These are phyloP conservation scores for Coprinellus micaceus DNA, from an alignment of 768 basidiomycete species.

Conservation along the genomic window DNA sequence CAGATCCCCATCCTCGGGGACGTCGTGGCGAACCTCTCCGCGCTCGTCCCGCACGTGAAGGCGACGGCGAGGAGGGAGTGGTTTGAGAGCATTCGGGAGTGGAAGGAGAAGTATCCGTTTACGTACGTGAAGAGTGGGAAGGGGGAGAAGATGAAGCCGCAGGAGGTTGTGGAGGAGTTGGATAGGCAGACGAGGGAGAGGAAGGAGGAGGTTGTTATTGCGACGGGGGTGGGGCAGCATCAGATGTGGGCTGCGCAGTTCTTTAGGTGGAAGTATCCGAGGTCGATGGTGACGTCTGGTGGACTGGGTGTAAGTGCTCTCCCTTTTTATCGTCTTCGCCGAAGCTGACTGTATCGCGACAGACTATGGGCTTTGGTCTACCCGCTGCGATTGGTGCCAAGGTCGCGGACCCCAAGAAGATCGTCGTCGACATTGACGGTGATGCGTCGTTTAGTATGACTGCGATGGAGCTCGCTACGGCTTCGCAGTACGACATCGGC, in stretches of 20 bases:
- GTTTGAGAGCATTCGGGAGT: conserved; percentile 77
- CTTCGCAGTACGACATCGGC: conserved; percentile 86
- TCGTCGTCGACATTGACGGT: conserved; percentile 93
- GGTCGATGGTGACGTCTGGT: conserved; percentile 88
- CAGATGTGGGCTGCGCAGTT: conserved; percentile 99
- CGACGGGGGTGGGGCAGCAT: conserved; percentile 98
- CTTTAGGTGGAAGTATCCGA: conserved; percentile 86
- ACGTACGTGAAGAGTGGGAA: conserved; percentile 66
- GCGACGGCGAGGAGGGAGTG: conserved; percentile 64
- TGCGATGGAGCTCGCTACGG: conserved; percentile 97
- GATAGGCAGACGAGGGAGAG: conserved; percentile 71
- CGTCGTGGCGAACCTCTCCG: conserved; percentile 76
- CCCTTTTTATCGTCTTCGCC: conserved; percentile 2
- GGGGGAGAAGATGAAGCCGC: conserved; percentile 84
- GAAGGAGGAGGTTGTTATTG: conserved; percentile 84
- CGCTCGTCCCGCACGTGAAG: conserved; percentile 78
- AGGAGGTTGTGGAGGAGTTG: conserved; percentile 93
- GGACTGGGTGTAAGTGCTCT: conserved; percentile 77
- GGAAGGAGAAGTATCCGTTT: conserved; percentile 91
- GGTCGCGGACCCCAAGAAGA: conserved; percentile 90
- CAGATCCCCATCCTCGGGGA: conserved; percentile 93
- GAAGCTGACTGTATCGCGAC: conserved; percentile 9
- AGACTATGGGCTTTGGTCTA: conserved; percentile 99
- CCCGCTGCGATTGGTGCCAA: conserved; percentile 96
- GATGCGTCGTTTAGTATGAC: conserved; percentile 99